Evolutionary conservation across 2,329 filamentous ascomycete genomes (phyloP), one percentile per base, ranked within the genome.

Genomic region (Colletotrichum limetticola): DNA sequence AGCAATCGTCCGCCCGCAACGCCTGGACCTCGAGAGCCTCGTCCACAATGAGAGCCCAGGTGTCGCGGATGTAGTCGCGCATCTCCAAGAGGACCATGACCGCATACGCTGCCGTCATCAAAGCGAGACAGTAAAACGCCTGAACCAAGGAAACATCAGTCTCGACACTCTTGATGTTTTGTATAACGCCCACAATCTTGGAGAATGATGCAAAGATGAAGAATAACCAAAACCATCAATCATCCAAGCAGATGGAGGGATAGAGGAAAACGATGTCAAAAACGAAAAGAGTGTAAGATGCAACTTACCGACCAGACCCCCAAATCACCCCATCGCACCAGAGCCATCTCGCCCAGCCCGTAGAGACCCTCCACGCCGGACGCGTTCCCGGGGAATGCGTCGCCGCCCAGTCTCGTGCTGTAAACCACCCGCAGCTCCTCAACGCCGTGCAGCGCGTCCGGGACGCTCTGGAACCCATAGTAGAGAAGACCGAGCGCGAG

Each of bases 91-190:
- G 61, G 26, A 73, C 55, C 71, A 73, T 73, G 56, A 71, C 60
- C 19, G 66, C 61, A 73, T 73, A 73, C 42, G 71, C 71, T 60
- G 71, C 61, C 66, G 71, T 73, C 71, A 73, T 73, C 71, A 73
- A 30, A 32, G 71, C 60, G 56, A 73, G 71, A 73, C 66, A 73
- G 28, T 71, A 73, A 14, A 73, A 73, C 60, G 71, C 71, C 71
- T 73, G 49, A 46, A 56, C 63, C 60, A 66, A 14, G 1, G 1
- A 60, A 35, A 30, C 52, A 63, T 71, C 57, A 67, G 68, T 37
- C 66, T 60, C 60, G 37, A 66, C 28, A 37, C 22, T 11, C 16
- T 63, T 42, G 4, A 26, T 24, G 35, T 60, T 49, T 59, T 42
- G 11, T 59, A 14, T 26, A 32, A 42, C 7, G 16, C 14, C 37